Conservation (phyloP, 345 rosid genomes). For the Citrus cavaleriei region DNA sequence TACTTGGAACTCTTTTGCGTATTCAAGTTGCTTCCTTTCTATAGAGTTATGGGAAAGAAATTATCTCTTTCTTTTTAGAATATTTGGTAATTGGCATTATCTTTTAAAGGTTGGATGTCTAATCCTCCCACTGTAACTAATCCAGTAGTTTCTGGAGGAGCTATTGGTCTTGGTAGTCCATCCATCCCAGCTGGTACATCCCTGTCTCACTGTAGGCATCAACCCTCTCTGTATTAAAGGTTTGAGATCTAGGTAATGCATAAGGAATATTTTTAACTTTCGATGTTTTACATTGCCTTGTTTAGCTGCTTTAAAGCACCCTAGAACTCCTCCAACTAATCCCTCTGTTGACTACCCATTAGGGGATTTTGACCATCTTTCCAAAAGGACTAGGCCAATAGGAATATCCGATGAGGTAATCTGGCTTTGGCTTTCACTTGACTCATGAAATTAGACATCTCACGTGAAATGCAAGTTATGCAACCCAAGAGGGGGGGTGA, state of each 20-base stretch:
- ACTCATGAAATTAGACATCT: neutral
- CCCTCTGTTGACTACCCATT: conserved; percentile 79
- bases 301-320: conserved; percentile 81
- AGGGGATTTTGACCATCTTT: conserved; percentile 81
- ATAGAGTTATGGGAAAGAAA: neutral
- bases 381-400: conserved; percentile 89
- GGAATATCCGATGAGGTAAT: conserved; percentile 91
- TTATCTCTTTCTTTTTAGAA: neutral
- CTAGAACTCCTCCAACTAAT: conserved; percentile 89
- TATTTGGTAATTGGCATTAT: neutral
- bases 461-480: too few relatives aligned
- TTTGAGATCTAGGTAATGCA: neutral
- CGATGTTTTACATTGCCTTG: conserved; percentile 19
- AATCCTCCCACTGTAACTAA: conserved; percentile 80
- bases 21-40: neutral
- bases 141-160: conserved; percentile 78
- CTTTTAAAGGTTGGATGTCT: conserved; percentile 64
- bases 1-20: neutral
- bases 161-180: conserved; percentile 84
- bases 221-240: neutral
- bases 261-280: conserved; percentile 11
- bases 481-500: too few relatives aligned
- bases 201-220: conserved; percentile 1
- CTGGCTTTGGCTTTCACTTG: conserved; percentile 8
- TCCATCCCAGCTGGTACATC: conserved; percentile 64